phyloP scores from a whole-genome alignment of 148 eudicot species.

The Chenopodium quinoa region DNA sequence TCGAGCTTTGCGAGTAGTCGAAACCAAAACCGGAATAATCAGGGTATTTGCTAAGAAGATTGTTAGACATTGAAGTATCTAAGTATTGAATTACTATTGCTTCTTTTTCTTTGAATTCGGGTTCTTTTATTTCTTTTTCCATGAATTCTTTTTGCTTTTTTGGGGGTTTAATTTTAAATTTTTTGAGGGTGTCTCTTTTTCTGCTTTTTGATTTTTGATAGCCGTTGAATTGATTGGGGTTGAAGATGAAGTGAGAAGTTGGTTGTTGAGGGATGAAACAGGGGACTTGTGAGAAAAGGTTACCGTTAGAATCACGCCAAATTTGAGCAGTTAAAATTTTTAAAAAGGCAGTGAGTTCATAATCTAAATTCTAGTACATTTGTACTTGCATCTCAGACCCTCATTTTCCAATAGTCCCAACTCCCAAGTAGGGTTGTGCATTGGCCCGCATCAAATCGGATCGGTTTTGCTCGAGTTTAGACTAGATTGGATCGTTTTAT shows the following conservation, averaged over 20 bases:
- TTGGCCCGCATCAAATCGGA: no score
- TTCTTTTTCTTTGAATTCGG: conserved; percentile 21
- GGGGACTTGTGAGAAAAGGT: conserved; percentile 14
- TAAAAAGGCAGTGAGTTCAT: conserved; percentile 7
- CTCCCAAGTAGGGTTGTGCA: not conserved
- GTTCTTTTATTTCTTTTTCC: conserved; percentile 25
- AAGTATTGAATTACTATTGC: conserved; percentile 54
- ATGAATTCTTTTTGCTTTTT: conserved; percentile 1
- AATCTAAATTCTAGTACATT: not conserved
- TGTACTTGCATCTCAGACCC: not conserved
- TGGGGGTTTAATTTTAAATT: not conserved
- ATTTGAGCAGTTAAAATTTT: not conserved
- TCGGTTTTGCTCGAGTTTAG: no score
- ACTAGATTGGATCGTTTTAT: no score
- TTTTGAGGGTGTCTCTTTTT: not conserved
- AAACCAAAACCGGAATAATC: conserved; percentile 71
- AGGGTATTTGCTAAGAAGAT: conserved; percentile 60
- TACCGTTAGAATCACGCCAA: conserved; percentile 31
- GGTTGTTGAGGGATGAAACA: conserved; percentile 4
- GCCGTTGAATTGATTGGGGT: conserved; percentile 26
- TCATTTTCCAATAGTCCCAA: not conserved
- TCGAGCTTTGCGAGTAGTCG: conserved; percentile 79
- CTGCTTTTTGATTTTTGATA: not conserved
- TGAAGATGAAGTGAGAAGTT: not conserved
- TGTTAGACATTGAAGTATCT: conserved; percentile 39